Conservation (phyloP, 805 yeast species). For the Priceomyces fermenticarens region DNA sequence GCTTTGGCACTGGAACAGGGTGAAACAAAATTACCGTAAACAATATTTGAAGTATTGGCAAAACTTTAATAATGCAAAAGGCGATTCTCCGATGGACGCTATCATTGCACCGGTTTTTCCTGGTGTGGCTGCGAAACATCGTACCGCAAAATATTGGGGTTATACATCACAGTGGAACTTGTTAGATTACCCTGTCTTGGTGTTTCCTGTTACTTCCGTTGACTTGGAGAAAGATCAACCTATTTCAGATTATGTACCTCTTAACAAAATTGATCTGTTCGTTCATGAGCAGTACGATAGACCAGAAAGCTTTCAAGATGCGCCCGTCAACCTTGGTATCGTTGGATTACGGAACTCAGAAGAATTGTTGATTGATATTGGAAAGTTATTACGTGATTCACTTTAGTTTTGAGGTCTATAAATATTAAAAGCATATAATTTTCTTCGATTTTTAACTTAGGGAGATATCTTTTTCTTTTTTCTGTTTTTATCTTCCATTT, state of each 20-base stretch:
- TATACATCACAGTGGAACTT: slow-evolving; percentile 16
- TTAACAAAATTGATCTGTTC: slow-evolving; percentile 41
- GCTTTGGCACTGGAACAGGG: background rate
- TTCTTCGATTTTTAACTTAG: no score
- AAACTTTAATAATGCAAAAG: slow-evolving; percentile 19
- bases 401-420: no score
- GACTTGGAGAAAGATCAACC: slow-evolving; percentile 39
- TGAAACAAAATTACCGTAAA: slow-evolving; percentile 1
- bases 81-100: slow-evolving; percentile 41
- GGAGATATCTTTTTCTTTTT: no score
- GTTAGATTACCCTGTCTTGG: slow-evolving; percentile 6
- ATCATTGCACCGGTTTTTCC: slow-evolving; percentile 25
- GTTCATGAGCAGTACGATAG: slow-evolving; percentile 39
- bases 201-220: slow-evolving; percentile 44
- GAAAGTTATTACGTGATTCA: no score
- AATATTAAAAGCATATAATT: no score
- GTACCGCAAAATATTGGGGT: slow-evolving; percentile 14
- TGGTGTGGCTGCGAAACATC: background rate
- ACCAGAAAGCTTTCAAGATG: slow-evolving; percentile 51
- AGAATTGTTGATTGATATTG: slow-evolving; percentile 27
- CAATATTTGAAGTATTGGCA: slow-evolving; percentile 1
- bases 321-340: slow-evolving; percentile 65
- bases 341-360: slow-evolving; percentile 58
- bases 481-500: no score
- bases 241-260: slow-evolving; percentile 22